A percentile compares a stretch with the other conserved stretches of the same genome.
Evolutionary conservation across 2,329 filamentous ascomycete species (phyloP).

Genomic region (Gliomastix tumulicola): DNA sequence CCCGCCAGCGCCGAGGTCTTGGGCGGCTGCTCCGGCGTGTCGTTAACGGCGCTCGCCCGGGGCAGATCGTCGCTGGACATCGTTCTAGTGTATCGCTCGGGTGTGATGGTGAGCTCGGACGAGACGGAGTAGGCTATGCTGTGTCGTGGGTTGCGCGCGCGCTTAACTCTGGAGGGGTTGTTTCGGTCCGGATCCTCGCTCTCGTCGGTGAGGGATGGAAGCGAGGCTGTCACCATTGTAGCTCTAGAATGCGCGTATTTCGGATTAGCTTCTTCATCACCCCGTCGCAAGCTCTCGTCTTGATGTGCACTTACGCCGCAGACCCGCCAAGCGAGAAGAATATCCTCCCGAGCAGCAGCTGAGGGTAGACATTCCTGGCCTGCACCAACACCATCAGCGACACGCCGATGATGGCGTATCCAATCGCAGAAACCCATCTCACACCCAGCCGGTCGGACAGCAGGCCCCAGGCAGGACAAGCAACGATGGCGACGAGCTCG

Average conservation of each 20-base stretch:
- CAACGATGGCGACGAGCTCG: conserved; percentile 73
- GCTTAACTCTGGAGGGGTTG: conserved; percentile 18
- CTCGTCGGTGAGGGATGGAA: conserved; percentile 64
- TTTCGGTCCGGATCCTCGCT: conserved; percentile 17
- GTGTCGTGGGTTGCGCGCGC: conserved; percentile 36
- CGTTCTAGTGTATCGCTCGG: conserved; percentile 44
- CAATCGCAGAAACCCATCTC: conserved; percentile 63
- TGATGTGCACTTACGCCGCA: conserved; percentile 54
- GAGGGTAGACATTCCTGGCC: conserved; percentile 79
- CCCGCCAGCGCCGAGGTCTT: conserved; percentile 66
- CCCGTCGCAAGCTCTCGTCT: background rate
- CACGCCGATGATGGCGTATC: conserved; percentile 75
- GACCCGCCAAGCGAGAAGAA: conserved; percentile 87
- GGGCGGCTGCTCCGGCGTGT: conserved; percentile 58
- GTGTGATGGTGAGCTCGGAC: conserved; percentile 71
- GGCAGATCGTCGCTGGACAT: conserved; percentile 18
- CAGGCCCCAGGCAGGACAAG: conserved; percentile 74
- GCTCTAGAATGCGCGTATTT: conserved; percentile 48
- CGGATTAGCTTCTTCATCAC: background rate
- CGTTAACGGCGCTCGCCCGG: conserved; percentile 18
- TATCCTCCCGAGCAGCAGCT: conserved; percentile 75
- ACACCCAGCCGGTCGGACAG: conserved; percentile 73
- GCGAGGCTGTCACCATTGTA: conserved; percentile 95
- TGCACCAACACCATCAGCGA: conserved; percentile 78
- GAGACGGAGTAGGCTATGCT: conserved; percentile 62